A percentile compares a stretch with the other conserved stretches of the same genome.
Evolutionary conservation across 73 alveolate genomes (phyloP).

Genomic region (Tetrahymena elliotti): DNA sequence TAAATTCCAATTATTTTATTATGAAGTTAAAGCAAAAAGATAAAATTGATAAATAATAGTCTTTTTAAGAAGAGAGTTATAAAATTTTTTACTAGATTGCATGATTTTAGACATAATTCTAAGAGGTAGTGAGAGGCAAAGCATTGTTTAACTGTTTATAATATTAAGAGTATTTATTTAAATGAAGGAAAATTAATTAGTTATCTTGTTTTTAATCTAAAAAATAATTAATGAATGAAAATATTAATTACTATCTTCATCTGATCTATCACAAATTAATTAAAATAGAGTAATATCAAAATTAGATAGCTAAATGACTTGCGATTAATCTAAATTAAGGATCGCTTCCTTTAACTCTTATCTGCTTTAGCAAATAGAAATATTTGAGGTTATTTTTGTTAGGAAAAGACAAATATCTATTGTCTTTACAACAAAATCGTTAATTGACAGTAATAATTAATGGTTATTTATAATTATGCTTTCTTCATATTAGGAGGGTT

Average conservation of each 20-base stretch:
- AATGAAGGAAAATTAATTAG: not conserved
- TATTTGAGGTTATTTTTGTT: not conserved
- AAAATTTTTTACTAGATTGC: not conserved
- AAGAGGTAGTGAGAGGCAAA: not conserved
- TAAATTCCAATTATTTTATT: no score
- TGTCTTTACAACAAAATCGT: not conserved
- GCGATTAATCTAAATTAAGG: not conserved
- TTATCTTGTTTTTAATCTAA: not conserved
- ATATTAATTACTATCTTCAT: not conserved
- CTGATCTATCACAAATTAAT: not conserved
- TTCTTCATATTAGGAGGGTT: not conserved
- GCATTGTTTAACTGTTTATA: not conserved
- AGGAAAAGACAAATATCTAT: not conserved
- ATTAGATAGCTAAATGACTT: not conserved
- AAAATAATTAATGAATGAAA: no score
- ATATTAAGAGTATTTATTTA: no score
- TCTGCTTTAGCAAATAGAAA: not conserved
- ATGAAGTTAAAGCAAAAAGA: not conserved
- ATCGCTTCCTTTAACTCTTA: not conserved
- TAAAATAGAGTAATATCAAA: not conserved
- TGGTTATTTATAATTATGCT: not conserved
- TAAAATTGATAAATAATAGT: no score
- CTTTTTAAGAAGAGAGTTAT: no score
- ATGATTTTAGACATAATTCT: not conserved
- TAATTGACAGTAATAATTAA: not conserved